Conservation (phyloP, 176 grass and related monocot genomes). For the Aegilops tauschii region DNA sequence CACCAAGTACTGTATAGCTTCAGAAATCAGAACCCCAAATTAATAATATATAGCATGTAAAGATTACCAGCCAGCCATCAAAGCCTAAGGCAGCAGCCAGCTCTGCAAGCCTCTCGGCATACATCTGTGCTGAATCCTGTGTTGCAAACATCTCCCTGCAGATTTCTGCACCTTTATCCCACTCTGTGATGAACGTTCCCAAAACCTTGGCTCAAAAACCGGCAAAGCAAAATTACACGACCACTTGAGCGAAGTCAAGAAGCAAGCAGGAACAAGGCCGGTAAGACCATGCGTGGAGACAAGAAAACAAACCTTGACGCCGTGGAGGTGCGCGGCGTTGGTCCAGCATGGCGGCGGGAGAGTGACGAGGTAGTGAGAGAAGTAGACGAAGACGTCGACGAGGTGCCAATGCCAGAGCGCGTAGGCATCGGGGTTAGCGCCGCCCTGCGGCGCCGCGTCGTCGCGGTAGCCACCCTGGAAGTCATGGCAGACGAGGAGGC, state of each 20-base stretch:
- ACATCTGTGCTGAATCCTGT: conserved; percentile 71
- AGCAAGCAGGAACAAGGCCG: neutral
- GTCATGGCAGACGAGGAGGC: conserved; percentile 90
- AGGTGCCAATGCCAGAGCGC: conserved; percentile 92
- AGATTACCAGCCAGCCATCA: conserved; percentile 92
- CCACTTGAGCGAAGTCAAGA: neutral
- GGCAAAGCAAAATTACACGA: neutral
- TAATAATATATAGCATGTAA: neutral
- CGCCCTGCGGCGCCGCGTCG: conserved; percentile 72
- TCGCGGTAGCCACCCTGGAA: conserved; percentile 77
- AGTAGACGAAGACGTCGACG: conserved; percentile 95
- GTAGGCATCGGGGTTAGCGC: conserved; percentile 62
- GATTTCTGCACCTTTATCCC: conserved; percentile 61
- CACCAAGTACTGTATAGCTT: neutral
- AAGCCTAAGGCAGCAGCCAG: conserved; percentile 66
- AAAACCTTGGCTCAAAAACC: conserved; percentile 49
- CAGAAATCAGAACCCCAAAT: neutral
- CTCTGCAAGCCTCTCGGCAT: conserved; percentile 75
- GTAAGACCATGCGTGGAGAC: neutral
- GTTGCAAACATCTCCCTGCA: conserved; percentile 66
- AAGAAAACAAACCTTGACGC: conserved; percentile 55
- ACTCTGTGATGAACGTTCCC: conserved; percentile 77
- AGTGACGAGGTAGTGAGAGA: conserved; percentile 93
- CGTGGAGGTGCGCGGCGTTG: conserved; percentile 88
- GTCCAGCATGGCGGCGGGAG: conserved; percentile 86